Percentiles rank a stretch among this genome's conserved stretches.
phyloP scores from a whole-genome alignment of 1,284 basidiomycete species.

The Tylopilus orsonianus region DNA sequence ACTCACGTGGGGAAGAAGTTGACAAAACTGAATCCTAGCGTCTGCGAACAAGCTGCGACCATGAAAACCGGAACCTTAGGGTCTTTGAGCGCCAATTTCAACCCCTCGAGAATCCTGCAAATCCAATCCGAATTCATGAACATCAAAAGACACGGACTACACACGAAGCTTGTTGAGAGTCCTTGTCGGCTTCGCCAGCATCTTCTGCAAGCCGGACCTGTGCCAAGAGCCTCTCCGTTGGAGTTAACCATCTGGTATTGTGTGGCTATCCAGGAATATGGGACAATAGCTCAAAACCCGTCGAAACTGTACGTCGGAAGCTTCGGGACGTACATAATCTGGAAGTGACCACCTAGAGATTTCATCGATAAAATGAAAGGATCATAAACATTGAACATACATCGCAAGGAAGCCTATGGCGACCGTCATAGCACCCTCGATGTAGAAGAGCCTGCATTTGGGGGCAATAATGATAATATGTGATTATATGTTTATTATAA shows the following conservation, averaged over 20 bases:
- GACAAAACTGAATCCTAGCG: constrained; percentile 67
- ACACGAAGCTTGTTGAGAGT: constrained; percentile 53
- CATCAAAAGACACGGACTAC: constrained; percentile 26
- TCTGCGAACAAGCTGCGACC: constrained; percentile 49
- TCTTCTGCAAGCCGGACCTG: constrained; percentile 76
- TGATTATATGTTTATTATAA: too few species aligned
- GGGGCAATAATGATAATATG: too few species aligned
- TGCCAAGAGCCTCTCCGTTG: constrained; percentile 60
- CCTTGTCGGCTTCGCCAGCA: constrained; percentile 66
- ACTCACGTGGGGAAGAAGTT: constrained; percentile 71
- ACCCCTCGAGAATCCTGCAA: constrained; percentile 48
- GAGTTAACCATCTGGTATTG: constrained; percentile 68
- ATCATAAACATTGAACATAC: constrained; percentile 35
- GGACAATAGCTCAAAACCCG: neutral
- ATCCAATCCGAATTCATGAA: neutral
- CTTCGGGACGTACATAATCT: constrained; percentile 44
- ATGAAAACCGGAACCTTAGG: constrained; percentile 61
- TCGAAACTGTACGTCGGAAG: neutral
- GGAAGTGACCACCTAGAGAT: constrained; percentile 47
- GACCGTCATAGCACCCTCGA: constrained; percentile 61
- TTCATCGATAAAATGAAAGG: neutral
- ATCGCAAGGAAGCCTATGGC: constrained; percentile 54
- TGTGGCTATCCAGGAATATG: constrained; percentile 47
- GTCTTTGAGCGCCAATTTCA: constrained; percentile 62
- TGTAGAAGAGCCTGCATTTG: too few species aligned